Evolutionary conservation across 2,329 filamentous ascomycete genomes (phyloP), one percentile per base, ranked within the genome.

Genomic region (Arachnopeziza araneosa): DNA sequence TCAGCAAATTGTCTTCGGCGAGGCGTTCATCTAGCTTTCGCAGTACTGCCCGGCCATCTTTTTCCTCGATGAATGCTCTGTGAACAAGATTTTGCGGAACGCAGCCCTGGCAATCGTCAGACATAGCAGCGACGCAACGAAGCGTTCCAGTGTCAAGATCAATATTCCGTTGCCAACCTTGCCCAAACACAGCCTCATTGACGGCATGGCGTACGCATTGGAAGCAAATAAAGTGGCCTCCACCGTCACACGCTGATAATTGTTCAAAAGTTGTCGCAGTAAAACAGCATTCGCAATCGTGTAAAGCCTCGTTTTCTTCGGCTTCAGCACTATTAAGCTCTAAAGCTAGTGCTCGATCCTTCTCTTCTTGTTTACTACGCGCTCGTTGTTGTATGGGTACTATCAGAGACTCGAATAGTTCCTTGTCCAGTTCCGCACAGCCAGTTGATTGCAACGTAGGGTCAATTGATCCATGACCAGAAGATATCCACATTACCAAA

Each of bases 151-250:
- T 84, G 60, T 86, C 81, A 26, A 84, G 75, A 70, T 95, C 83
- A 67, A 97, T 88, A 68, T 85, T 95, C 61, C 89, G 86, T 55
- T 85, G 83, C 91, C 93, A 97, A 56, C 91, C 91, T 73, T 98
- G 95, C 0, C 95, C 95, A 71, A 96, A 98, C 0, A 98, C 78
- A 1, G 93, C 92, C 72, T 98, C 93, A 55, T 88, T 89, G 61
- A 93, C 82, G 12, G 92, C 88, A 65, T 89, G 85, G 64, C 88
- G 87, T 55, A 98, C 87, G 74, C 95, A 98, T 52, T 84, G 83
- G 74, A 93, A 87, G 75, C 90, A 95, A 58, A 93, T 80, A 70
- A 90, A 83, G 75, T 95, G 90, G 1, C 84, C 86, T 2, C 83
- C 80, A 32, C 79, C 74, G 69, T 83, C 83, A 76, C 90, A 95